Evolutionary conservation across 2,329 filamentous ascomycete species (phyloP).

Genomic region (Fusarium beomiforme): DNA sequence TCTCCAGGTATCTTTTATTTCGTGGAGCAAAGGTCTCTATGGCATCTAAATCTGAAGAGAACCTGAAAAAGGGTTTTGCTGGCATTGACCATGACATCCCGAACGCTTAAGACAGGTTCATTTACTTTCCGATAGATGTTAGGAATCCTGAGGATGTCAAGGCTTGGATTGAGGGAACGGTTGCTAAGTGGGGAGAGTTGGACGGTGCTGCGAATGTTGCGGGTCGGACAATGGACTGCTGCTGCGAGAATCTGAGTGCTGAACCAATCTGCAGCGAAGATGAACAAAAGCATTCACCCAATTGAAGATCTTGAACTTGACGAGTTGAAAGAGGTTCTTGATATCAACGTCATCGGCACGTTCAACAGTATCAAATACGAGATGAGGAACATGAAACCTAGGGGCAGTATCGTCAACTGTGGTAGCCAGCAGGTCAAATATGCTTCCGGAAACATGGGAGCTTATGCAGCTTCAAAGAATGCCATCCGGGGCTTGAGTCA

Average conservation of each 20-base stretch:
- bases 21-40: conserved; percentile 48
- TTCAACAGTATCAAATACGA: conserved; percentile 44
- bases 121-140: conserved; percentile 44
- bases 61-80: conserved; percentile 39
- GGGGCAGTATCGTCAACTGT: conserved; percentile 60
- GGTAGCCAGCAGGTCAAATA: conserved; percentile 55
- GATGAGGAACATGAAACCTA: conserved; percentile 50
- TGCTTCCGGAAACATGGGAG: conserved; percentile 48
- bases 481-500: conserved; percentile 43
- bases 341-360: conserved; percentile 41
- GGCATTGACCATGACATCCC: conserved; percentile 40
- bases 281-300: conserved; percentile 41
- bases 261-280: conserved; percentile 18
- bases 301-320: conserved; percentile 39
- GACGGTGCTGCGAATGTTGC: conserved; percentile 52
- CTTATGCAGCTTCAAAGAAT: conserved; percentile 49
- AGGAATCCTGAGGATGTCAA: conserved; percentile 47
- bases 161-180: conserved; percentile 47
- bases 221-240: conserved; percentile 32
- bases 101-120: conserved; percentile 33
- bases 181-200: conserved; percentile 47
- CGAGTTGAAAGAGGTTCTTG: conserved; percentile 37
- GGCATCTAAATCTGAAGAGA: conserved; percentile 42
- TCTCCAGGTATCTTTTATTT: conserved; percentile 60
- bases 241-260: neutral